Evolutionary conservation across 2,329 filamentous ascomycete species (phyloP).

Genomic region (Colletotrichum costaricense): DNA sequence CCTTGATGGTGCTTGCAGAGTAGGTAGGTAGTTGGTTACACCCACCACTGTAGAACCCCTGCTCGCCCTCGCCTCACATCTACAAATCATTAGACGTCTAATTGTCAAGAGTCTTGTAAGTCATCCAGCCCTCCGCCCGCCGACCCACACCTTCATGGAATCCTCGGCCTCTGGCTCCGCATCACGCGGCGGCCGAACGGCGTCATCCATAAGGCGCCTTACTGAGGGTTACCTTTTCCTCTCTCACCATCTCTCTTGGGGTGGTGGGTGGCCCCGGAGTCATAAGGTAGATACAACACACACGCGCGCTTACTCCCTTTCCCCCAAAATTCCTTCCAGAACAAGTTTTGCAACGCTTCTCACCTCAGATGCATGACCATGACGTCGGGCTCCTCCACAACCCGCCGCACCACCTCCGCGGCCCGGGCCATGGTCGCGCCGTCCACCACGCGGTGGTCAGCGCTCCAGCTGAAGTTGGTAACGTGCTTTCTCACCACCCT

Average conservation of each 20-base stretch:
- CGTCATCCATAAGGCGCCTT: not conserved
- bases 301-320: not conserved
- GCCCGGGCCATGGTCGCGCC: conserved; percentile 94
- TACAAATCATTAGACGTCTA: conserved; percentile 12
- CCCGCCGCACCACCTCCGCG: conserved; percentile 80
- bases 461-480: conserved; percentile 95
- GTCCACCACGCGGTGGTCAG: conserved; percentile 93
- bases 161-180: not conserved
- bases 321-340: not conserved
- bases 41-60: not conserved
- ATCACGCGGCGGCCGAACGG: conserved; percentile 12
- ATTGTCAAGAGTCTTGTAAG: conserved; percentile 2
- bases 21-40: not conserved
- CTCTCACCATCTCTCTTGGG: not conserved
- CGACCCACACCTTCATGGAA: not conserved
- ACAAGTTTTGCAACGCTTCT: not conserved
- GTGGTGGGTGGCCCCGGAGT: not conserved
- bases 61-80: not conserved
- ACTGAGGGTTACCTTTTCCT: not conserved
- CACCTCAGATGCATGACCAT: conserved; percentile 87
- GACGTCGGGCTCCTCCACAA: conserved; percentile 85
- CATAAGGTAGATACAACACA: not conserved
- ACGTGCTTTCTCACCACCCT: conserved; percentile 80
- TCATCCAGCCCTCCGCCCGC: not conserved
- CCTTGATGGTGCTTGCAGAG: no score